Evolutionary conservation across 768 basidiomycete genomes (phyloP).

Genomic region (Mycena pura): DNA sequence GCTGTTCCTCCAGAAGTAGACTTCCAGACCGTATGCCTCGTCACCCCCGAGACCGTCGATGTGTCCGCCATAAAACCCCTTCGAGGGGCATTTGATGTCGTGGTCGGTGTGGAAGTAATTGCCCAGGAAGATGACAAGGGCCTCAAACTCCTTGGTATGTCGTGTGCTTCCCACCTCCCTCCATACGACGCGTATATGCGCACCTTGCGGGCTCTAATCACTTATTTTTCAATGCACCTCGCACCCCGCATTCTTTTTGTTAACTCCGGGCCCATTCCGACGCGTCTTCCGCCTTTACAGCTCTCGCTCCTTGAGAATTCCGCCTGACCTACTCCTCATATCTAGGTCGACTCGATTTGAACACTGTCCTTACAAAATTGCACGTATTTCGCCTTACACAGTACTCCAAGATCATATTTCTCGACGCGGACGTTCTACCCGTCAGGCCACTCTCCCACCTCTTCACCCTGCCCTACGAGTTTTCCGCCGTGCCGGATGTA

Average conservation of each 20-base stretch:
- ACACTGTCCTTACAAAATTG: slow-evolving; percentile 93
- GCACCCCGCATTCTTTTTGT: background rate
- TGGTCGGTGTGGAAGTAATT: slow-evolving; percentile 93
- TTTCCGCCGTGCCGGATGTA: slow-evolving; percentile 94
- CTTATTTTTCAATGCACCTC: background rate
- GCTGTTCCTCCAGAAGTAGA: slow-evolving; percentile 64
- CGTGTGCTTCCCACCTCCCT: slow-evolving; percentile 11
- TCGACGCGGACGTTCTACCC: slow-evolving; percentile 92
- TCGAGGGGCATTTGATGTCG: slow-evolving; percentile 79
- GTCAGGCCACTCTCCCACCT: slow-evolving; percentile 90
- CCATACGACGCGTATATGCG: slow-evolving; percentile 29
- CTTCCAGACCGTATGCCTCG: slow-evolving; percentile 86
- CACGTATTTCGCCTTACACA: slow-evolving; percentile 93
- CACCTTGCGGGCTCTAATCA: background rate
- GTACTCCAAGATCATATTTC: slow-evolving; percentile 86
- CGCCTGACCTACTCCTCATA: slow-evolving; percentile 19
- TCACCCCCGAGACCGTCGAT: slow-evolving; percentile 93
- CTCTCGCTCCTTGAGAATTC: slow-evolving; percentile 16
- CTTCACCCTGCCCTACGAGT: slow-evolving; percentile 82
- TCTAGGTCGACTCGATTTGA: slow-evolving; percentile 91
- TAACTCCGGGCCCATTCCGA: slow-evolving; percentile 23
- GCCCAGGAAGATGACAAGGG: slow-evolving; percentile 68
- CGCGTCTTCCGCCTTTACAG: slow-evolving; percentile 19
- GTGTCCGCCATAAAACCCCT: slow-evolving; percentile 81
- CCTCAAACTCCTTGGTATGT: slow-evolving; percentile 84